Base-by-base conservation (phyloP, 345 rosid species). In the Aethionema arabicum region DNA sequence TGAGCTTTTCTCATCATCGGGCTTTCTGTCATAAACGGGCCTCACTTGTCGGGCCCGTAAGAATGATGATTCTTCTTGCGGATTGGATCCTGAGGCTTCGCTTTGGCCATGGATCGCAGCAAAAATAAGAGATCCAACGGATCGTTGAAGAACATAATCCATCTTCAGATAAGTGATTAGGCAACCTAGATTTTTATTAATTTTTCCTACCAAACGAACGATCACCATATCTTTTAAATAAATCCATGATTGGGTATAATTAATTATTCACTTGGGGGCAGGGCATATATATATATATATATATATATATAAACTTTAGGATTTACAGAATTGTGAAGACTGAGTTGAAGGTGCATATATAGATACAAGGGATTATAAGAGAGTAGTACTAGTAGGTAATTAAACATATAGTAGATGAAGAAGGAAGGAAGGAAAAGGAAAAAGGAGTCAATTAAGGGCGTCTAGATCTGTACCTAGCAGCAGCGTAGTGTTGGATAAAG, bases 71-170 rank as follows among this genome's bases (percentile, higher is more conserved):
- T 91, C 67, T 75, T 45, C 73, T 83, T 90, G 51, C 47, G 75
- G 83, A 40, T 74, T 68, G 74, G 80, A 66, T 80, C 77, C 16
- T 69, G 88, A 70, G 79, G 80, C 71, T 80, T 96, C 60, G 92
- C 69, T 32, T 77, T 68, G 41, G 86, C 72, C 56, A 87, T 67
- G 70, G 97, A 79, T 62, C 48, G 87, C 82, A 63, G 96, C 99
- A 1, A 81, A n/a, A 5, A 80, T 42, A 33, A 86, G 54, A n/a
- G 99, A 90, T 15, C 76, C 29, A n/a, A 51, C 65, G 46, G 71
- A 72, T 61, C 88, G 58, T 12, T 73, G 56, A 59, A 87, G 54
- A 15, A 76, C 45, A 27, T 87, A 79, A 61, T 90, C 92, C 99
- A 93, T 93, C 49, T 59, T 45, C 27, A 21, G 27, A 21, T 21